Base-by-base conservation (phyloP, 805 yeast species). In the Starmera caribaea region DNA sequence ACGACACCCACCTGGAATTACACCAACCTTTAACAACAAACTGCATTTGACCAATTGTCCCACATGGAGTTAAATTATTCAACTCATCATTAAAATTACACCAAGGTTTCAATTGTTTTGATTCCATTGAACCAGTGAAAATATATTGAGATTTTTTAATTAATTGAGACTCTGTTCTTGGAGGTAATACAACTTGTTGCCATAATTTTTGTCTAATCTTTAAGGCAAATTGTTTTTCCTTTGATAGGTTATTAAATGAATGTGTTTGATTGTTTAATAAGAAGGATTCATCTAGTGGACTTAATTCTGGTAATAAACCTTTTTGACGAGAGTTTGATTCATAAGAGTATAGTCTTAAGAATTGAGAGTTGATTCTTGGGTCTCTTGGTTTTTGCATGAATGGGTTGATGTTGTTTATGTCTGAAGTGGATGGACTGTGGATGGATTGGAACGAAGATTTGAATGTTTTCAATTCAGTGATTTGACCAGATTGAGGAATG, bases 131-230 rank as follows among this genome's bases (percentile, higher is more conserved):
- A 6, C 37, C 42, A 10, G 37, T 39, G 24, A 45, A 50, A 12
- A 47, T 49, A 27, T 61, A 60, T 11, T 58, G 50, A 32, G 51
- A 53, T 9, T 58, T 38, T 43, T 57, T 58, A 16, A 65, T 66
- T 9, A 51, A 7, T 21, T 3, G 43, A 1, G 48, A 43, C 45
- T 76, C 83, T 2, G 45, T 41, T 34, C 81, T 59, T 17, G 81
- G 79, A 4, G 71, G 68, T 28, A 77, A 51, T 5, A 76, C 63
- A 13, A 76, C 77, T 38, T 62, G 65, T 30, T 64, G 61, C 79
- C 79, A 75, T 35, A 76, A 54, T 49, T 73, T 69, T 35, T 73
- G 74, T 39, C 74, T 58, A 4, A 74, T 63, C 14, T 63, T 41
- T 8, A 62, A 51, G 1, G 73, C 71, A 16, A 74, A 47, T 36